phyloP scores from a whole-genome alignment of 257 asterid genomes.

The Apocynum venetum region DNA sequence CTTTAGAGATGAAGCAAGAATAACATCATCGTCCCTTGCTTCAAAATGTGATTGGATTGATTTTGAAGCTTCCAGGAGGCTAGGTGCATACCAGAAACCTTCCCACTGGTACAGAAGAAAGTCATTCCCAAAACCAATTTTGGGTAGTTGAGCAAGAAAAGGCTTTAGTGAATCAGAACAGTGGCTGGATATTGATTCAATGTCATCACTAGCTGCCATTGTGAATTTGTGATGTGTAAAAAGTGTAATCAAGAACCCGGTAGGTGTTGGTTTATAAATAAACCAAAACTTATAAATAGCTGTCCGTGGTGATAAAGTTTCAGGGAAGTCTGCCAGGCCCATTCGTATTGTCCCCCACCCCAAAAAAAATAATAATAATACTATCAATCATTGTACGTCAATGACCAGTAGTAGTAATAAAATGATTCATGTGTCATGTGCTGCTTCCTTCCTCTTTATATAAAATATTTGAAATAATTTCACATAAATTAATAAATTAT shows the following conservation, averaged over 20 bases:
- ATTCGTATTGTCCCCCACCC: too few species aligned
- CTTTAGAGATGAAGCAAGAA: conserved; percentile 17
- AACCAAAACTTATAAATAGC: too few species aligned
- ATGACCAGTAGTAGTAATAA: too few species aligned
- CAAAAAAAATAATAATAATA: too few species aligned
- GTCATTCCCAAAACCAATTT: background rate
- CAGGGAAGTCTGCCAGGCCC: too few species aligned
- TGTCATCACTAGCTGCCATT: conserved; percentile 5
- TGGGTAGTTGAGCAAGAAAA: conserved; percentile 12
- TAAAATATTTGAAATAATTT: too few species aligned
- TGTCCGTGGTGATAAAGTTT: too few species aligned
- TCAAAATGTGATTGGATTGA: conserved; percentile 7
- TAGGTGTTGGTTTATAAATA: background rate
- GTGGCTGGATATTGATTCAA: background rate
- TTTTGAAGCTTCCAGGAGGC: conserved; percentile 16
- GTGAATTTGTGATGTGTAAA: background rate
- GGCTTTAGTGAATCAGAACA: conserved; percentile 16
- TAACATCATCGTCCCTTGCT: conserved; percentile 13
- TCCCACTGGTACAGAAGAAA: conserved; percentile 12
- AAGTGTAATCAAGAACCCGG: background rate
- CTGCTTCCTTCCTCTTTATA: too few species aligned
- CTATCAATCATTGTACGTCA: too few species aligned
- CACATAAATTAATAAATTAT: too few species aligned
- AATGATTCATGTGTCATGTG: too few species aligned
- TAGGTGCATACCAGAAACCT: conserved; percentile 20